Evolutionary conservation across 225 moss, liverwort and hornwort species (phyloP).

Genomic region (Polytrichum commune): DNA sequence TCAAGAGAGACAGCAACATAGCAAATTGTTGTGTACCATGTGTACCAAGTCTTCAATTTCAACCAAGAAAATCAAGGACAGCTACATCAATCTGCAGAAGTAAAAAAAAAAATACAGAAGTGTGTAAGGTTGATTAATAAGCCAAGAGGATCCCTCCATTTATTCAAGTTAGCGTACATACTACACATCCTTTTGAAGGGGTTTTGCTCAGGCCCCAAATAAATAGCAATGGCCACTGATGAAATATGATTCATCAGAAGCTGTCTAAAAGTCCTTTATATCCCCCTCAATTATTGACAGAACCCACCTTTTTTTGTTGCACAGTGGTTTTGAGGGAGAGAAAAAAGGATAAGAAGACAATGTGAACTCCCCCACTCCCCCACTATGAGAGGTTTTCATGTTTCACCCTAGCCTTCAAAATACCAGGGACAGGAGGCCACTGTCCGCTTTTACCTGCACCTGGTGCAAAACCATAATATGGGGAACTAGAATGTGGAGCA

Average conservation of each 20-base stretch:
- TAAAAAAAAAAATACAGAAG: too few species aligned
- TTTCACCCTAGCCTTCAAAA: slow-evolving; percentile 92
- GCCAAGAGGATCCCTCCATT: slow-evolving; percentile 32
- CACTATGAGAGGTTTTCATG: slow-evolving; percentile 70
- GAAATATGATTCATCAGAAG: slow-evolving; percentile 40
- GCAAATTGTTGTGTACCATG: too few species aligned
- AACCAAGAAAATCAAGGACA: too few species aligned
- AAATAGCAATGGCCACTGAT: slow-evolving; percentile 51
- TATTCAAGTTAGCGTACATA: slow-evolving; percentile 19
- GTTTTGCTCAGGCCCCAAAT: slow-evolving; percentile 40
- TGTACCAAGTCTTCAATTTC: too few species aligned
- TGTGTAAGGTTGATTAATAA: too few species aligned
- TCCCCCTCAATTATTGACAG: slow-evolving; percentile 36
- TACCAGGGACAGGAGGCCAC: slow-evolving; percentile 82
- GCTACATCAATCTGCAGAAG: too few species aligned
- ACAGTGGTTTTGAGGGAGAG: slow-evolving; percentile 15
- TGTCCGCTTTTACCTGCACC: slow-evolving; percentile 63
- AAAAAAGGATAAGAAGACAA: slow-evolving; percentile 17
- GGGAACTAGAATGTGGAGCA: slow-evolving; percentile 67
- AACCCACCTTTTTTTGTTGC: slow-evolving; percentile 17
- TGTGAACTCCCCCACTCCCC: slow-evolving; percentile 8
- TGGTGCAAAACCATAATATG: slow-evolving; percentile 57
- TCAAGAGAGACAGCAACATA: too few species aligned
- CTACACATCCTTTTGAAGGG: slow-evolving; percentile 48
- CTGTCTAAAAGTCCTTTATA: slow-evolving; percentile 26